Percentiles rank a stretch among this genome's conserved stretches.
phyloP scores from a whole-genome alignment of 345 rosid species.

The Linum lewisii region DNA sequence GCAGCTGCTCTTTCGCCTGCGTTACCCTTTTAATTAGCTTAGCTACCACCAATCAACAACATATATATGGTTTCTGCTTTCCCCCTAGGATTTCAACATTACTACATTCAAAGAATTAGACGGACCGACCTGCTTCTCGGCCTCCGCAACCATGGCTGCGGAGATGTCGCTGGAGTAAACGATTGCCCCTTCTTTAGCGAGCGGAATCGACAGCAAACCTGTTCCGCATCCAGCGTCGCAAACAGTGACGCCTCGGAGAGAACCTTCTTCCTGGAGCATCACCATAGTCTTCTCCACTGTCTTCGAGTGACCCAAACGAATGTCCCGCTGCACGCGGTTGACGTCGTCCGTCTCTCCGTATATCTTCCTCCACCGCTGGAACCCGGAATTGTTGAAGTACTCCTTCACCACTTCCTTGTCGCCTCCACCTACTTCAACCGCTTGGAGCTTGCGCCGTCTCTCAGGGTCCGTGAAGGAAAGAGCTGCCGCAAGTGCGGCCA shows the following conservation, averaged over 20 bases:
- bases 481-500: conserved; percentile 80
- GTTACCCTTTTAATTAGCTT: too few relatives aligned
- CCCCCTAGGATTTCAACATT: too few relatives aligned
- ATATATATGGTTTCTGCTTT: too few relatives aligned
- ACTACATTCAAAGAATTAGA: too few relatives aligned
- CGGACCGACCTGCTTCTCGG: conserved; percentile 52
- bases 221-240: conserved; percentile 97
- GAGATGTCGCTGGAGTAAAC: conserved; percentile 89
- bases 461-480: conserved; percentile 72
- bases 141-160: conserved; percentile 90
- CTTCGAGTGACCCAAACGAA: conserved; percentile 71
- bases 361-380: conserved; percentile 93
- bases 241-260: conserved; percentile 65
- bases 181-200: conserved; percentile 77
- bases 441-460: conserved; percentile 67
- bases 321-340: conserved; percentile 71
- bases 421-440: conserved; percentile 87
- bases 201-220: conserved; percentile 62
- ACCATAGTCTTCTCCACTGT: conserved; percentile 68
- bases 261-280: conserved; percentile 65
- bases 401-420: conserved; percentile 91
- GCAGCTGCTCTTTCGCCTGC: conserved; percentile 68
- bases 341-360: conserved; percentile 87
- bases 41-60: too few relatives aligned
- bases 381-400: conserved; percentile 79